Conservation (phyloP, 352 stramenopile genomes). For the Phytophthora syringae region DNA sequence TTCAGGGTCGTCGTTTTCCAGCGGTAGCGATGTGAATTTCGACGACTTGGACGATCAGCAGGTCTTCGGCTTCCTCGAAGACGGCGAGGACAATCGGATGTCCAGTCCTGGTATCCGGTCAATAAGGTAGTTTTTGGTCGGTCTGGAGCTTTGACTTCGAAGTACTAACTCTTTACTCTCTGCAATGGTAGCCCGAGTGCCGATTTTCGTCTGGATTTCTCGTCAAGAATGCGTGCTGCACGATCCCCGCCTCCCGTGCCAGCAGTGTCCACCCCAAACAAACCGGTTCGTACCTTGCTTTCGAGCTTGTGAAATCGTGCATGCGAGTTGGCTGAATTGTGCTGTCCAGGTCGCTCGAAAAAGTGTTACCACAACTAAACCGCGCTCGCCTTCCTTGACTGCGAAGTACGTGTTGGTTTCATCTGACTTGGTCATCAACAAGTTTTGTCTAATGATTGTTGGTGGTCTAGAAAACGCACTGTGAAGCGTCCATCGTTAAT, state of each 20-base stretch:
- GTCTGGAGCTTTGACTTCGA: not conserved
- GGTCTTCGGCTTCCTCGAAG: constrained; percentile 61
- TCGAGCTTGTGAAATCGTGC: not conserved
- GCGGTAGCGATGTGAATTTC: constrained; percentile 65
- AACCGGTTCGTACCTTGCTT: constrained; percentile 21
- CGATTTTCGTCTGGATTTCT: constrained; percentile 65
- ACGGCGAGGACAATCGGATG: constrained; percentile 38
- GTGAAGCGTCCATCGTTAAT: constrained; percentile 34
- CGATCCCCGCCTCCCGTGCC: constrained; percentile 12
- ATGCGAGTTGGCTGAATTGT: not conserved
- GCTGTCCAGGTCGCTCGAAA: constrained; percentile 15
- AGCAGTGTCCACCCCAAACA: constrained; percentile 13
- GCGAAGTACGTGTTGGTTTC: constrained; percentile 19
- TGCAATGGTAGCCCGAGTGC: constrained; percentile 29
- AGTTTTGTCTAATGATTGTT: not conserved
- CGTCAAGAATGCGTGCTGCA: constrained; percentile 42
- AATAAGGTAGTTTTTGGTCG: constrained; percentile 24
- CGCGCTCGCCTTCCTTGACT: constrained; percentile 28
- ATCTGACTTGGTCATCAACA: too few relatives aligned
- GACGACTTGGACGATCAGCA: constrained; percentile 67
- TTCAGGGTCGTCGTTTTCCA: constrained; percentile 54
- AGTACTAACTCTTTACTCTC: not conserved
- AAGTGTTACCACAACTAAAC: constrained; percentile 27
- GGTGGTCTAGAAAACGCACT: constrained; percentile 26
- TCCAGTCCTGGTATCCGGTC: constrained; percentile 19